These are phyloP conservation scores for Austroboletus niveus DNA, from an alignment of 1,284 basidiomycete species.

Conservation along the genomic window DNA sequence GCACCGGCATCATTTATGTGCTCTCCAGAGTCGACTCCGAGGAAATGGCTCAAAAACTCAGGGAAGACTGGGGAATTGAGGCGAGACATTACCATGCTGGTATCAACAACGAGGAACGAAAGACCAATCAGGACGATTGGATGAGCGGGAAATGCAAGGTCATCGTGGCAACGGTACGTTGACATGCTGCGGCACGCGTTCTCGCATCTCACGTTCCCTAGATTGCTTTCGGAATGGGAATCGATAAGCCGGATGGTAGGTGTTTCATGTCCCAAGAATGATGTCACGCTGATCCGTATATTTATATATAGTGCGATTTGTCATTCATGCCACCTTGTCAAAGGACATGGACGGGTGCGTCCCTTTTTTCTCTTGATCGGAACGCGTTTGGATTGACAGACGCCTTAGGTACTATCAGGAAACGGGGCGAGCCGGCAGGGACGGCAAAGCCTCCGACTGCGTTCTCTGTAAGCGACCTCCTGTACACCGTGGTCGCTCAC, in stretches of 20 bases:
- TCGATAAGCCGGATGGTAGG: slow-evolving; percentile 83
- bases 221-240: slow-evolving; percentile 97
- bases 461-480: slow-evolving; percentile 47
- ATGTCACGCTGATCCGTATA: background rate
- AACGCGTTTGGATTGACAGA: slow-evolving; percentile 2
- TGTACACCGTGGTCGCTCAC: background rate
- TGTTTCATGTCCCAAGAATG: background rate
- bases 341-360: slow-evolving; percentile 63
- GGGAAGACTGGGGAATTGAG: slow-evolving; percentile 52
- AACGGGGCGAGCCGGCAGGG: slow-evolving; percentile 82
- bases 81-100: slow-evolving; percentile 89
- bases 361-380: background rate
- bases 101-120: slow-evolving; percentile 66
- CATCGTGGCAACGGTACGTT: slow-evolving; percentile 84
- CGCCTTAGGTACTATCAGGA: slow-evolving; percentile 73
- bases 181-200: slow-evolving; percentile 1
- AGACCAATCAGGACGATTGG: slow-evolving; percentile 72
- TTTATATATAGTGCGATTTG: slow-evolving; percentile 58
- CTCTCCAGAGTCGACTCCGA: slow-evolving; percentile 75
- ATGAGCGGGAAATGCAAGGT: slow-evolving; percentile 71
- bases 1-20: slow-evolving; percentile 91
- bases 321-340: slow-evolving; percentile 75
- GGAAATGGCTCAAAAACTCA: slow-evolving; percentile 68
- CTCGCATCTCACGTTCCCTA: slow-evolving; percentile 28
- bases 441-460: slow-evolving; percentile 65